Base-by-base conservation (phyloP, 106 monocot species). In the Agapanthus africanus region DNA sequence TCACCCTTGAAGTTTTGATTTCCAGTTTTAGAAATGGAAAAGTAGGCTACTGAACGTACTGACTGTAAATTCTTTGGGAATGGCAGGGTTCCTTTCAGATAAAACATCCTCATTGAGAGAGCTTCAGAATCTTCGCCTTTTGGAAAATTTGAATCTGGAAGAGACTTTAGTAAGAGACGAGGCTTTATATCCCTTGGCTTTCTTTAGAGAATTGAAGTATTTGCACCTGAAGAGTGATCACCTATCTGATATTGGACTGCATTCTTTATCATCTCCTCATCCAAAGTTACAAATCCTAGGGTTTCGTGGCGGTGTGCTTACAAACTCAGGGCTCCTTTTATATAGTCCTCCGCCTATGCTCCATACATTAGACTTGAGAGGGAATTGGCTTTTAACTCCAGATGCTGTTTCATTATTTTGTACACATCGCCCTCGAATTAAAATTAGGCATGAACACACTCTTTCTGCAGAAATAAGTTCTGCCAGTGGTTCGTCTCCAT, bases 131-230 rank as follows among this genome's bases (percentile, higher is more conserved):
- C 92, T 97, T 57, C 54, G 23, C 39, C 54, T 73, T 27, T 69
- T 97, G 68, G 79, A 82, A 80, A 84, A 74, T 66, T 67, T 97
- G 66, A 92, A 97, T 70, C 79, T 97, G 80, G 89, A 97, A 69
- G 87, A 77, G 11, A 92, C 86, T 34, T 70, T 41, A 40, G 26
- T 97, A 23, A 74, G 44, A 66, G 92, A 92, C 74, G 80, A 82
- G 40, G 71, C 77, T 18, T 32, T 92, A 50, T 66, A 59, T 37
- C 84, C 89, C 44, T 74, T 97, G 26, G 46, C 67, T 70, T 54
- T 62, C 50, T 44, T 89, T 13, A 74, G 61, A 73, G 77, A 68
- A 44, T 62, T 97, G 75, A 79, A 80, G 42, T 77, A 13, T 70
- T 80, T 97, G 52, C 82, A 78, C 70, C 71, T 97, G 71, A 97